Evolutionary conservation across 78 protist genomes (phyloP).

Genomic region (Dictyostelium capitatum): DNA sequence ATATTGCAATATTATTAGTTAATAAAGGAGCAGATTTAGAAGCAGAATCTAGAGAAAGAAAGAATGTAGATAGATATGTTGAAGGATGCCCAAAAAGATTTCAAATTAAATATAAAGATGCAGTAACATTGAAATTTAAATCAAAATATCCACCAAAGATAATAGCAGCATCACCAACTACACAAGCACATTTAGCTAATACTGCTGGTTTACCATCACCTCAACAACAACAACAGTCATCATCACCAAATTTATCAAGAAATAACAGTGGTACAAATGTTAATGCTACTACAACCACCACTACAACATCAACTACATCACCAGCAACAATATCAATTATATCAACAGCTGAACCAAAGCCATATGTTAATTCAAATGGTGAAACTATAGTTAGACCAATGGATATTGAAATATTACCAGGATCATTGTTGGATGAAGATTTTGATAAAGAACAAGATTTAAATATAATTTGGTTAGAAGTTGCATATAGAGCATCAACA

Average conservation of each 20-base stretch:
- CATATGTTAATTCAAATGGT: constrained; percentile 33
- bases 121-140: constrained; percentile 7
- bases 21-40: constrained; percentile 56
- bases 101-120: constrained; percentile 42
- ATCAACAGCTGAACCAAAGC: constrained; percentile 28
- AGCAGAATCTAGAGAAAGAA: constrained; percentile 24
- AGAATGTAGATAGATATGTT: constrained; percentile 17
- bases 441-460: constrained; percentile 25
- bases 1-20: constrained; percentile 49
- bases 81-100: constrained; percentile 47
- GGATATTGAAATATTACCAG: constrained; percentile 5
- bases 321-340: background rate
- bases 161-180: background rate
- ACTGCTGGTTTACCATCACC: constrained; percentile 18
- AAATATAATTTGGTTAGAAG: constrained; percentile 49
- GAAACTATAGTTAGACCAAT: constrained; percentile 1
- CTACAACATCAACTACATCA: background rate
- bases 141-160: constrained; percentile 21
- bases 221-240: background rate
- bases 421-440: constrained; percentile 14
- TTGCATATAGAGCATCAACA: constrained; percentile 36
- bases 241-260: background rate
- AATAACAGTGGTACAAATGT: background rate
- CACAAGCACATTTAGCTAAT: background rate
- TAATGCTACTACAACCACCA: background rate